Base-by-base conservation (phyloP, 495 filamentous ascomycete genomes). In the Lophiostoma macrostomum region DNA sequence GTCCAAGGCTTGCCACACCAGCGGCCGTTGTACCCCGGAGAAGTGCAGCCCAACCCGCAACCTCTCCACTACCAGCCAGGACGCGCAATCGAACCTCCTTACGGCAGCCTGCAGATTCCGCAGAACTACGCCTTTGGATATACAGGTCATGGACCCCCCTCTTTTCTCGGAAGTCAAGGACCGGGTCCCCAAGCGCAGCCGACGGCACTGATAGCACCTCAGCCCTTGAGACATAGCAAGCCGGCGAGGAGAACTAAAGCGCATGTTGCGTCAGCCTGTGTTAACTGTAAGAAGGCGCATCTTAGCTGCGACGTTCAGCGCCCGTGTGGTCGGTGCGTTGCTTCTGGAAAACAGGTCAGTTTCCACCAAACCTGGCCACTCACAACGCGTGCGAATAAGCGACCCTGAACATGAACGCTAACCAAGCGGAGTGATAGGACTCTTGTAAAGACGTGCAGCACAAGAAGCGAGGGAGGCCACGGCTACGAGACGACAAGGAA, bases 261-360 rank as follows among this genome's bases (percentile, higher is more conserved):
- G 11, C 93, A 98, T 73, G 93, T 98, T 39, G 89, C 91, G 29
- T 96, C 91, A 28, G 93, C 93, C 14, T 98, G 93, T 67, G 86
- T 96, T 49, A 94, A 96, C 64, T 98, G 93, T 74, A 96, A 96
- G 68, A 90, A 85, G 70, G 95, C 94, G 52, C 93, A 98, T 78
- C 74, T 98, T 53, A 83, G 82, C 28, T 88, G 85, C 65, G 85
- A 88, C 64, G 76, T 82, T 41, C 81, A 77, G 43, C 71, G 81
- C 28, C 81, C 82, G 29, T 85, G 82, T 67, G 71, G 74, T 58
- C 69, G 82, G 66, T 85, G 82, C 69, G 75, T 83, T 18, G 68
- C 78, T 34, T 74, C 81, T 43, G 80, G 80, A 7, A 85, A 85
- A 67, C 78, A 82, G 71, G 85, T 84, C 72, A 37, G 45, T 58